Conservation (phyloP, 2,329 filamentous ascomycete genomes). For the Aspergillus versicolor region DNA sequence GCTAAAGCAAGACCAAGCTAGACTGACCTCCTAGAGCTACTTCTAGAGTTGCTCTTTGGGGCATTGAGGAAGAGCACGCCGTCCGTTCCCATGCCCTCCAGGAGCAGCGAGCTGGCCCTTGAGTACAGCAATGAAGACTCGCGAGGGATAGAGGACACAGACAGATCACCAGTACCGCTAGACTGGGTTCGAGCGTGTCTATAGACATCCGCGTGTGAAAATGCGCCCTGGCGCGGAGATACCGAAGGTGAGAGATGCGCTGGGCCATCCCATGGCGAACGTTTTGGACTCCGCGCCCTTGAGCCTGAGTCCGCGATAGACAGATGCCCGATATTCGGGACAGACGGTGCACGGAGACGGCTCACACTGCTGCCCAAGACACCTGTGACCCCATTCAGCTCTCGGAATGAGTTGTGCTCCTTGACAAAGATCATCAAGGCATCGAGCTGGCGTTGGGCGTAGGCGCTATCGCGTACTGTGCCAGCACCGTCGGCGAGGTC, state of each 20-base stretch:
- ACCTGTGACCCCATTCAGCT: background rate
- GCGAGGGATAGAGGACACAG: slow-evolving; percentile 11
- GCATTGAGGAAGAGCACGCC: slow-evolving; percentile 32
- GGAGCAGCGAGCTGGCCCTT: slow-evolving; percentile 44
- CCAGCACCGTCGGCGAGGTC: background rate
- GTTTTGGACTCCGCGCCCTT: background rate
- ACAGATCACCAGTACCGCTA: slow-evolving; percentile 12
- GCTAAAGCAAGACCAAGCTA: too few relatives aligned
- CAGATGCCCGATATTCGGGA: background rate
- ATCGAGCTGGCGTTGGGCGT: background rate
- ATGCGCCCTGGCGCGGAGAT: background rate
- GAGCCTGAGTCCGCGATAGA: background rate
- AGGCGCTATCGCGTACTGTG: background rate
- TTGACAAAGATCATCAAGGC: background rate
- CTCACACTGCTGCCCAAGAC: background rate
- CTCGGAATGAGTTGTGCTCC: background rate
- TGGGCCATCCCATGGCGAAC: background rate
- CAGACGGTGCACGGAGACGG: background rate
- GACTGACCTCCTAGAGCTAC: slow-evolving; percentile 12
- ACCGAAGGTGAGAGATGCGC: background rate
- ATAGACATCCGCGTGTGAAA: slow-evolving; percentile 3
- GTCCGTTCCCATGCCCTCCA: slow-evolving; percentile 39
- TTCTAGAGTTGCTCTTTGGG: slow-evolving; percentile 18
- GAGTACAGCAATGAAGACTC: slow-evolving; percentile 35
- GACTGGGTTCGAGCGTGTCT: slow-evolving; percentile 9